A percentile compares a stretch with the other conserved stretches of the same genome.
Evolutionary conservation across 352 stramenopile species (phyloP).

Genomic region (Phytophthora nicotianae): DNA sequence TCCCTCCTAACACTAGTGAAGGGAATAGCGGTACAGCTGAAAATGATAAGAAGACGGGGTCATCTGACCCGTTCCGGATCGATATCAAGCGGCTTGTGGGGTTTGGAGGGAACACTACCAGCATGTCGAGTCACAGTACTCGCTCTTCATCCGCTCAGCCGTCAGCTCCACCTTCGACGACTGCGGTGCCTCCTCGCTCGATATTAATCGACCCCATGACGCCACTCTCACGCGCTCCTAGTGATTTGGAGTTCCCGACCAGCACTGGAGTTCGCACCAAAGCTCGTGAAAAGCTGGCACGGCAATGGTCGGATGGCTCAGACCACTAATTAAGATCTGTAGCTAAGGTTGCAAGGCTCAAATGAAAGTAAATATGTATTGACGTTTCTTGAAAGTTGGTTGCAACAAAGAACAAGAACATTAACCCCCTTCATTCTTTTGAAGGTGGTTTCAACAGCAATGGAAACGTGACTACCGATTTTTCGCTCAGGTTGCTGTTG

Average conservation of each 20-base stretch:
- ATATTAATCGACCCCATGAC: slow-evolving; percentile 60
- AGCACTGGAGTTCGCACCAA: slow-evolving; percentile 61
- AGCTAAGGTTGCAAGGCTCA: slow-evolving; percentile 4
- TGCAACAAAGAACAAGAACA: no score
- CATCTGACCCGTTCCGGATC: slow-evolving; percentile 44
- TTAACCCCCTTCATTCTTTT: no score
- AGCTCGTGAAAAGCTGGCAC: slow-evolving; percentile 61
- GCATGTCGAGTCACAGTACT: slow-evolving; percentile 30
- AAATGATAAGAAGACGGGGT: slow-evolving; percentile 19
- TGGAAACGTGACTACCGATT: no score
- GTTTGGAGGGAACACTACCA: slow-evolving; percentile 35
- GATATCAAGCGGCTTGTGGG: slow-evolving; percentile 41
- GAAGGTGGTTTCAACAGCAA: no score
- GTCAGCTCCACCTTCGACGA: slow-evolving; percentile 21
- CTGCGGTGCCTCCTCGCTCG: slow-evolving; percentile 24
- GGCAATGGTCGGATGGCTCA: slow-evolving; percentile 59
- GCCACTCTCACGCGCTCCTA: slow-evolving; percentile 34
- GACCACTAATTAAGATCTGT: slow-evolving; percentile 29
- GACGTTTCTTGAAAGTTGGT: slow-evolving; percentile 1
- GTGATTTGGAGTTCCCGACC: slow-evolving; percentile 49
- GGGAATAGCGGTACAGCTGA: not conserved
- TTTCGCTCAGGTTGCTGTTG: no score
- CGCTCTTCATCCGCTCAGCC: slow-evolving; percentile 11
- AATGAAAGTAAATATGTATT: slow-evolving; percentile 20
- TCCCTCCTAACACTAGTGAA: slow-evolving; percentile 33